A percentile compares a stretch with the other conserved stretches of the same genome.
Evolutionary conservation across 331 rosid genomes (phyloP).

Genomic region (Malus hybrid): DNA sequence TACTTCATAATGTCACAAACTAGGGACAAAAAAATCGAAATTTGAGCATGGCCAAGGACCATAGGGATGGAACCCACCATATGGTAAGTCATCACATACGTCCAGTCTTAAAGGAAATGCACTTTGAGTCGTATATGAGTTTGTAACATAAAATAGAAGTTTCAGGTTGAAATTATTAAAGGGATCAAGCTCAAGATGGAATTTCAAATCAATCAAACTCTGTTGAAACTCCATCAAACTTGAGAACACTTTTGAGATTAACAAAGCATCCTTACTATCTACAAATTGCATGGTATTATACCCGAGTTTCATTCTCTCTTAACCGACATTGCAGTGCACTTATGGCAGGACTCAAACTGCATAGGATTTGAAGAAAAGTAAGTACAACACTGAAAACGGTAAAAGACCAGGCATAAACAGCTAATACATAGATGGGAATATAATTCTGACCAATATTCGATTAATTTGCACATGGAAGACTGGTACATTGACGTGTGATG

Average conservation of each 20-base stretch:
- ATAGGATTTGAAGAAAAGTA: constrained; percentile 19
- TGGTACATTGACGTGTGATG: constrained; percentile 97
- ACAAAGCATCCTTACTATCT: constrained; percentile 9
- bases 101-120: background rate
- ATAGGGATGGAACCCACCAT: background rate
- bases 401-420: constrained; percentile 1
- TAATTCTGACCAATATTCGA: constrained; percentile 82
- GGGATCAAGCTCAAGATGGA: background rate
- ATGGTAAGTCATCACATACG: background rate
- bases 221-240: background rate
- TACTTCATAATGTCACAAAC: background rate
- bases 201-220: background rate
- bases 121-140: background rate
- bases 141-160: background rate
- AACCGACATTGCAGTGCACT: constrained; percentile 77
- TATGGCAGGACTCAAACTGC: constrained; percentile 97
- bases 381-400: background rate
- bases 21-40: background rate
- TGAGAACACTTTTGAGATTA: background rate
- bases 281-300: constrained; percentile 28
- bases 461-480: constrained; percentile 96
- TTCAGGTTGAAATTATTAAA: background rate
- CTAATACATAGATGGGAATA: constrained; percentile 9
- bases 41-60: background rate
- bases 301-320: constrained; percentile 90